Conservation (phyloP, 352 stramenopile species). For the Pythium vanterpoolii region DNA sequence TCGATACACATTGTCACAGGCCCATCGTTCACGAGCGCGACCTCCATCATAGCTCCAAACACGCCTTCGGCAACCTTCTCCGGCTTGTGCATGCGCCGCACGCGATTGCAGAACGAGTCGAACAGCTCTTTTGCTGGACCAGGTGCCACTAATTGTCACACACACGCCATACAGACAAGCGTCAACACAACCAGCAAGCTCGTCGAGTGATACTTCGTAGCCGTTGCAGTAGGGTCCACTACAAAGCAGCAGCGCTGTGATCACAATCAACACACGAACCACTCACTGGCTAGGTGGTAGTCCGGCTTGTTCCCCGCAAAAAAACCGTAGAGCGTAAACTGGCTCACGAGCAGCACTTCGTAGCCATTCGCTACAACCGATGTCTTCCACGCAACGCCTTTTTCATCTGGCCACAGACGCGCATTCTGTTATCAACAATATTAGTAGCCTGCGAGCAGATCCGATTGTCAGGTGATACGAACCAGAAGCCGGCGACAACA, state of each 20-base stretch:
- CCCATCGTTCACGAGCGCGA: constrained; percentile 81
- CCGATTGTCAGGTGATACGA: background rate
- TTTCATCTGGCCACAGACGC: constrained; percentile 70
- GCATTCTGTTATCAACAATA: constrained; percentile 45
- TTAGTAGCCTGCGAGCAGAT: background rate
- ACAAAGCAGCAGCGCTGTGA: background rate
- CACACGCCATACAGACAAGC: background rate
- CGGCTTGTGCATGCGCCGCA: constrained; percentile 47
- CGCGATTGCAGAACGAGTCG: constrained; percentile 63
- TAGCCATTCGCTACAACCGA: constrained; percentile 61
- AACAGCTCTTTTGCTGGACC: constrained; percentile 71
- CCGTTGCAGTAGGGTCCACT: background rate
- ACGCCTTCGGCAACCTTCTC: constrained; percentile 78
- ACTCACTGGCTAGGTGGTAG: constrained; percentile 81
- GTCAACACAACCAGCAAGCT: background rate
- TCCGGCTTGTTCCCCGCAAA: constrained; percentile 85
- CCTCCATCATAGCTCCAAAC: constrained; percentile 86
- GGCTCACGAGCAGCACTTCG: constrained; percentile 84
- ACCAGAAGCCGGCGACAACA: constrained; percentile 79
- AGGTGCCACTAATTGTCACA: constrained; percentile 44
- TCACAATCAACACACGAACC: background rate
- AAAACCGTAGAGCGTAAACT: constrained; percentile 84
- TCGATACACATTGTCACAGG: constrained; percentile 84
- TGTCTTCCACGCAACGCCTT: constrained; percentile 52
- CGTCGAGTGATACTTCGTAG: too few relatives aligned